Evolutionary conservation across 441 rosid species (phyloP).

Genomic region (Erodium moschatum): DNA sequence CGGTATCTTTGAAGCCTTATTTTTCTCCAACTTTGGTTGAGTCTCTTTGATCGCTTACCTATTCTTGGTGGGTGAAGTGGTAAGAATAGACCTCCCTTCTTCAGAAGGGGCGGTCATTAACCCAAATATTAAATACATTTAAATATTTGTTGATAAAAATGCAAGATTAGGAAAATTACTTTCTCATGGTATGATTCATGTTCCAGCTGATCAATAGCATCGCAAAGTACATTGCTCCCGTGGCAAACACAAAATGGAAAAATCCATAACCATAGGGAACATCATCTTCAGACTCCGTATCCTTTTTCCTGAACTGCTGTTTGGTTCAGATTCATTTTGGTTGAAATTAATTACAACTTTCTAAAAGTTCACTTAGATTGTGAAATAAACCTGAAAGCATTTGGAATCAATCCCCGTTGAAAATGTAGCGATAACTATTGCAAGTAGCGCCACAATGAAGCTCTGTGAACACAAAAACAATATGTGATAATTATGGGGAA

Average conservation of each 20-base stretch:
- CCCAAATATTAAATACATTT: no score
- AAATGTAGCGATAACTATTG: constrained; percentile 89
- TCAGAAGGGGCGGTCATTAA: no score
- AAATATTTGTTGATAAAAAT: no score
- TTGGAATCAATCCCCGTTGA: constrained; percentile 91
- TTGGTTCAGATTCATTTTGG: constrained; percentile 14
- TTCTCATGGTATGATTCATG: constrained; percentile 67
- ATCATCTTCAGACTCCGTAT: constrained; percentile 36
- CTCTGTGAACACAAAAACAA: constrained; percentile 40
- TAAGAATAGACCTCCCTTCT: no score
- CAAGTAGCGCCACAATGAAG: constrained; percentile 69
- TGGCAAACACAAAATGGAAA: constrained; percentile 94
- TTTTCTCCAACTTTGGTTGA: no score
- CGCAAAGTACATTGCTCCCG: constrained; percentile 97
- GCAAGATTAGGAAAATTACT: constrained; percentile 29
- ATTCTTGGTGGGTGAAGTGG: no score
- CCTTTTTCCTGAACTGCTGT: constrained; percentile 49
- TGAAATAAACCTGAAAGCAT: constrained; percentile 70
- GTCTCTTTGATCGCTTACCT: no score
- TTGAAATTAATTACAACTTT: constrained; percentile 1
- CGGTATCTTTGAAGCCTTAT: no score
- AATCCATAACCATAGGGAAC: constrained; percentile 95
- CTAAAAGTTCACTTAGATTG: constrained; percentile 5
- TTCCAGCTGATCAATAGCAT: constrained; percentile 94
- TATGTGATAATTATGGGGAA: neutral